phyloP scores from a whole-genome alignment of 2,329 filamentous ascomycete species.

The Penicillium glabrum region DNA sequence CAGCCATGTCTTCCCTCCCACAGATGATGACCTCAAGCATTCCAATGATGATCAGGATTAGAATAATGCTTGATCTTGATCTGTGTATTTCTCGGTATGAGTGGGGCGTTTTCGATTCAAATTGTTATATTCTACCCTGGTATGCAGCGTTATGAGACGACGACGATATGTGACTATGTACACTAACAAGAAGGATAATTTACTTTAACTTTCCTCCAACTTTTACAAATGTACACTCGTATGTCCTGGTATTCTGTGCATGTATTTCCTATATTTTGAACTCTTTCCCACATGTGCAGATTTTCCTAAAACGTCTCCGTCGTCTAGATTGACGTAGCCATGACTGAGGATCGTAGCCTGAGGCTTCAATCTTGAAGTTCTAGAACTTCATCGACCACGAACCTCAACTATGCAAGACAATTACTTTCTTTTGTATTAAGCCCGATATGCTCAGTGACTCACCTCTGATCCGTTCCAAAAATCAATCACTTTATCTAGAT shows the following conservation, averaged over 20 bases:
- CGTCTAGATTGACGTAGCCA: background rate
- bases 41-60: background rate
- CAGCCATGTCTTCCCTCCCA: slow-evolving; percentile 43
- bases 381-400: background rate
- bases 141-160: background rate
- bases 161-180: slow-evolving; percentile 5
- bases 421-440: background rate
- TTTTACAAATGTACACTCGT: background rate
- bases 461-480: no score
- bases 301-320: background rate
- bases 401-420: background rate
- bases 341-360: background rate
- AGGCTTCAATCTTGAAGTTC: background rate
- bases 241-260: background rate
- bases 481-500: no score
- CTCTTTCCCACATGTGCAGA: background rate
- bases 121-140: background rate
- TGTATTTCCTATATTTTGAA: background rate
- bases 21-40: slow-evolving; percentile 31
- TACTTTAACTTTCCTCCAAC: background rate
- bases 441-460: no score
- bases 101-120: background rate
- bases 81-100: background rate
- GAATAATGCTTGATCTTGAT: background rate
- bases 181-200: background rate